Evolutionary conservation across 2,329 filamentous ascomycete species (phyloP).

Genomic region (Lithohypha guttulata): DNA sequence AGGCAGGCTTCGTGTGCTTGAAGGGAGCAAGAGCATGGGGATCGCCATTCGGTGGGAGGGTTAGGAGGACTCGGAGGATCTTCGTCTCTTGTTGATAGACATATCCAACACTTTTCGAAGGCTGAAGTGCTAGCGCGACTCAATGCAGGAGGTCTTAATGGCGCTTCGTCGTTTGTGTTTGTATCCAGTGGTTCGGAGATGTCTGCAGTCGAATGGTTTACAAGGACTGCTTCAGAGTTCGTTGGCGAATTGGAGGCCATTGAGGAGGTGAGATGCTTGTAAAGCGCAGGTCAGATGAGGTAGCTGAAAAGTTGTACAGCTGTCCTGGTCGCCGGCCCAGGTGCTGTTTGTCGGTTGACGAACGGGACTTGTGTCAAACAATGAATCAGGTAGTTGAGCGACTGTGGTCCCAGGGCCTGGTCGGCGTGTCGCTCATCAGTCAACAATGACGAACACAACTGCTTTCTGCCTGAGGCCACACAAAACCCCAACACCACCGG

Average conservation of each 20-base stretch:
- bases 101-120: constrained; percentile 54
- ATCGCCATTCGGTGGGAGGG: constrained; percentile 59
- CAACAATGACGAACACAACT: too few relatives aligned
- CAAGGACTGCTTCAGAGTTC: constrained; percentile 20
- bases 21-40: constrained; percentile 81
- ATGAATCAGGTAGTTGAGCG: too few relatives aligned
- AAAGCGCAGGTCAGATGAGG: too few relatives aligned
- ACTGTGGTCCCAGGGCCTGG: too few relatives aligned
- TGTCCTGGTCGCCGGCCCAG: too few relatives aligned
- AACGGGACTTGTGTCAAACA: too few relatives aligned
- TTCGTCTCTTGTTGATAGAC: constrained; percentile 56
- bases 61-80: constrained; percentile 32
- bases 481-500: too few relatives aligned
- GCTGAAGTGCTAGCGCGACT: constrained; percentile 26
- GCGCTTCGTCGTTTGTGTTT: constrained; percentile 4
- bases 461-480: background rate
- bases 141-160: constrained; percentile 12
- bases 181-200: constrained; percentile 3
- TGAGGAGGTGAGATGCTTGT: too few relatives aligned
- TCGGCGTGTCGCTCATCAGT: too few relatives aligned
- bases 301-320: too few relatives aligned
- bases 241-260: constrained; percentile 19
- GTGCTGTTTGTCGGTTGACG: too few relatives aligned
- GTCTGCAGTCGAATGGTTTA: constrained; percentile 15
- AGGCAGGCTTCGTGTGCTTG: constrained; percentile 85